Percentiles rank a stretch among this genome's conserved stretches.
Evolutionary conservation across 169 alveolate genomes (phyloP).

Genomic region (Plasmodium inui): DNA sequence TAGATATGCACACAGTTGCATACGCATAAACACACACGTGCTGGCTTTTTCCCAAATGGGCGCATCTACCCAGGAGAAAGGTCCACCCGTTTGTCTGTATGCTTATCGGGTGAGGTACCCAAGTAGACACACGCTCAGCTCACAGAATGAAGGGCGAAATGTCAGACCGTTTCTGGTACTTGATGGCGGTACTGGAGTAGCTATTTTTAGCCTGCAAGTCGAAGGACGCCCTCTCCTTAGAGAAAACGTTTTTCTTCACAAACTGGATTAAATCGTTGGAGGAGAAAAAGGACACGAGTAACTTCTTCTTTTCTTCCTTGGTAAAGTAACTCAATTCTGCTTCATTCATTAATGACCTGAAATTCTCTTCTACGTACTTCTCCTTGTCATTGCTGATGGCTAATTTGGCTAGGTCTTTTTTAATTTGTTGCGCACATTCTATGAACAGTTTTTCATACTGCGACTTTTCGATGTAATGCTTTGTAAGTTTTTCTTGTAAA

Average conservation of each 20-base stretch:
- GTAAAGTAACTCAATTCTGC: slow-evolving; percentile 57
- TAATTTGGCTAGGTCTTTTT: slow-evolving; percentile 46
- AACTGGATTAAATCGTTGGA: slow-evolving; percentile 47
- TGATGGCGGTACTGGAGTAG: slow-evolving; percentile 17
- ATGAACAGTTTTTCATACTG: slow-evolving; percentile 58
- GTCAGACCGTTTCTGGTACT: slow-evolving; percentile 41
- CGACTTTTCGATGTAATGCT: slow-evolving; percentile 60
- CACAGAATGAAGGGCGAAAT: slow-evolving; percentile 71
- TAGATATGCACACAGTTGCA: not conserved
- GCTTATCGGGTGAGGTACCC: not conserved
- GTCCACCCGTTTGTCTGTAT: not conserved
- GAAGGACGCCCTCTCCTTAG: slow-evolving; percentile 36
- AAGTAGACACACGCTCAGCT: not conserved
- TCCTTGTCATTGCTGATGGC: slow-evolving; percentile 49
- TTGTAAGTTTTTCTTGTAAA: slow-evolving; percentile 62
- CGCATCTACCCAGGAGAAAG: not conserved
- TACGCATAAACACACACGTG: too few species aligned
- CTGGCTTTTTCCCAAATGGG: not conserved
- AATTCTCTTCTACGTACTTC: slow-evolving; percentile 50
- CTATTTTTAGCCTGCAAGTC: slow-evolving; percentile 31
- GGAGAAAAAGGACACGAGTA: slow-evolving; percentile 58
- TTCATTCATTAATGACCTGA: slow-evolving; percentile 35
- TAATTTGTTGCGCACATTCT: slow-evolving; percentile 49
- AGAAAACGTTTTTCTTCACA: slow-evolving; percentile 35
- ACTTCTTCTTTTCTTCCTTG: slow-evolving; percentile 63